Evolutionary conservation across 2,329 filamentous ascomycete species (phyloP).

Genomic region (Lomentospora prolificans): DNA sequence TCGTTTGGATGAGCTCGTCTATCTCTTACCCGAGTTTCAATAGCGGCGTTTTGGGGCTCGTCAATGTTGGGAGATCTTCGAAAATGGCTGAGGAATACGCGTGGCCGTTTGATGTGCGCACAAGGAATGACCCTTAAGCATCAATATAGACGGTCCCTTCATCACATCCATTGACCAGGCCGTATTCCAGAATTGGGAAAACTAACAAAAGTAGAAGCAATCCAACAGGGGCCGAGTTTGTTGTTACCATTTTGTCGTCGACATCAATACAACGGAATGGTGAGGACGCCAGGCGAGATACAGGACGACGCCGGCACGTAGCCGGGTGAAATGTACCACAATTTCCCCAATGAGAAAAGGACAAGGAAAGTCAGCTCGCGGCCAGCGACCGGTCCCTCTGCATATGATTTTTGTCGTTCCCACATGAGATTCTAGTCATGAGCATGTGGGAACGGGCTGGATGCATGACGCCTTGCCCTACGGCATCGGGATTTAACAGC

Average conservation of each 20-base stretch:
- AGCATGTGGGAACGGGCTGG: background rate
- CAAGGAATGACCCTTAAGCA: background rate
- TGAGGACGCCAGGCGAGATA: background rate
- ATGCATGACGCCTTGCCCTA: background rate
- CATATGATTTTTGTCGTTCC: background rate
- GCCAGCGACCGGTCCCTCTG: background rate
- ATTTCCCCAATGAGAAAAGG: too few relatives aligned
- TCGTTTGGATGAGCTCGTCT: background rate
- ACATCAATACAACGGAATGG: background rate
- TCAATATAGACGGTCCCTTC: background rate
- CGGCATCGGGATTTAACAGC: background rate
- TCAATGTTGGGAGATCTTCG: background rate
- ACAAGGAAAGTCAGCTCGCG: too few relatives aligned
- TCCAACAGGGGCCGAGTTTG: too few relatives aligned
- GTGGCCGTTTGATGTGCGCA: slow-evolving; percentile 1
- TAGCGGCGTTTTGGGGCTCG: background rate
- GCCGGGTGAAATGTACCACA: too few relatives aligned
- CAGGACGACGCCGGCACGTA: background rate
- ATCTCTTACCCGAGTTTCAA: background rate
- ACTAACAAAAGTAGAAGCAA: too few relatives aligned
- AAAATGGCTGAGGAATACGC: background rate
- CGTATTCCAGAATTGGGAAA: too few relatives aligned
- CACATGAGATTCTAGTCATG: background rate
- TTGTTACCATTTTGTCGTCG: background rate
- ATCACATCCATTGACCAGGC: background rate